Percentiles rank a stretch among this genome's conserved stretches.
These are phyloP conservation scores for Ganoderma resinaceum DNA, from an alignment of 1,284 basidiomycete species.

Conservation along the genomic window DNA sequence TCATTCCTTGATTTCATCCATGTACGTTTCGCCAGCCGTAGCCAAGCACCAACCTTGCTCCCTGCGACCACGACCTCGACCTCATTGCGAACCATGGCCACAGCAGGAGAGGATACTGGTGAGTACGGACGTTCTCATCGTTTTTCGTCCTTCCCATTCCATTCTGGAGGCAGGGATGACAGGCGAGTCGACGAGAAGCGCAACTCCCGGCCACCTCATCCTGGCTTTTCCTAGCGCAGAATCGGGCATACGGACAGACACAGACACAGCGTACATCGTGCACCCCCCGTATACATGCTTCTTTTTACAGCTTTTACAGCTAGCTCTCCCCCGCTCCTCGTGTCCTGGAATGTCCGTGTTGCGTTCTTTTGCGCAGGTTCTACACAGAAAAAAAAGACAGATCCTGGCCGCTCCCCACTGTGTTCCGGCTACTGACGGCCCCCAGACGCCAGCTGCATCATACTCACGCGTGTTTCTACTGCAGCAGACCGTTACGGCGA, in stretches of 20 bases:
- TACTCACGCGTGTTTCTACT: slow-evolving; percentile 39
- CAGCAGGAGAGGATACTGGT: slow-evolving; percentile 32
- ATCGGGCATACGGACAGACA: slow-evolving; percentile 2
- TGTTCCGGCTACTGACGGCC: slow-evolving; percentile 36
- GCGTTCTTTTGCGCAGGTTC: slow-evolving; percentile 10
- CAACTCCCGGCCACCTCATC: slow-evolving; percentile 29
- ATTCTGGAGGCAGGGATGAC: slow-evolving; percentile 35
- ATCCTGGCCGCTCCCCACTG: neutral
- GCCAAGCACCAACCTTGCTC: slow-evolving; percentile 6
- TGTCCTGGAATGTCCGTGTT: slow-evolving; percentile 5
- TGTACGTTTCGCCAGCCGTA: too few species aligned
- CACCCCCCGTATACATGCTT: slow-evolving; percentile 3
- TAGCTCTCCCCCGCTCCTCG: slow-evolving; percentile 54
- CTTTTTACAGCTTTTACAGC: slow-evolving; percentile 49
- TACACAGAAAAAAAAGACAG: neutral
- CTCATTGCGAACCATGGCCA: slow-evolving; percentile 25
- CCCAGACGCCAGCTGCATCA: slow-evolving; percentile 27
- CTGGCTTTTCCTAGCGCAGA: slow-evolving; percentile 37
- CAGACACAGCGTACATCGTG: slow-evolving; percentile 13
- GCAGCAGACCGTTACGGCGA: slow-evolving; percentile 51
- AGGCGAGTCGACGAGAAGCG: slow-evolving; percentile 25
- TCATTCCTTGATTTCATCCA: too few species aligned
- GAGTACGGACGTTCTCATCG: slow-evolving; percentile 22
- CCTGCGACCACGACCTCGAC: slow-evolving; percentile 8
- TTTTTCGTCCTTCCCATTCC: slow-evolving; percentile 34